Conservation (phyloP, 257 asterid genomes). For the Thymus mandschuricus region DNA sequence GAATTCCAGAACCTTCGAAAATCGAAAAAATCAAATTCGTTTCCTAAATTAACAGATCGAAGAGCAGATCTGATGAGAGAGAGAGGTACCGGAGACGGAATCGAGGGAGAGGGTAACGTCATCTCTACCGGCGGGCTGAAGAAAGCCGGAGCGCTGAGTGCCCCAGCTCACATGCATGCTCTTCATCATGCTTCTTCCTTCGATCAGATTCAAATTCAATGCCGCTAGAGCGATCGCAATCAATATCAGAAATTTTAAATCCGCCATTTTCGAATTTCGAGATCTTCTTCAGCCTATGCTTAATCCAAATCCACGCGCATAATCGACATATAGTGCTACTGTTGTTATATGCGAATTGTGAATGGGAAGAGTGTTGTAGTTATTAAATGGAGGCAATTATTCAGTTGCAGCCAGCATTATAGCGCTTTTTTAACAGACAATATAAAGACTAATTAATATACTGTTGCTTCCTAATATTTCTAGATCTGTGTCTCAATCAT, state of each 20-base stretch:
- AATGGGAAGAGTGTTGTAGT: not conserved
- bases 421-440: no score
- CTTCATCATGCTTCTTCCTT: slow-evolving; percentile 21
- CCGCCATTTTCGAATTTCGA: not conserved
- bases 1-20: slow-evolving; percentile 61
- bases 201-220: not conserved
- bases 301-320: no score
- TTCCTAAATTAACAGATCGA: no score
- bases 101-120: slow-evolving; percentile 20
- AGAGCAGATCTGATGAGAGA: slow-evolving; percentile 2
- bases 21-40: no score
- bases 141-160: slow-evolving; percentile 19
- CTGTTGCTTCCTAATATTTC: no score
- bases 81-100: slow-evolving; percentile 19
- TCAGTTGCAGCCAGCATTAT: not conserved
- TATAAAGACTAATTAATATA: not conserved
- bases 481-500: slow-evolving; percentile 12
- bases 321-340: no score
- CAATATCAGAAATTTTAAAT: not conserved
- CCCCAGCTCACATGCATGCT: slow-evolving; percentile 29
- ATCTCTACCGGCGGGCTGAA: slow-evolving; percentile 15
- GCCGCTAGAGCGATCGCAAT: not conserved
- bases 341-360: no score
- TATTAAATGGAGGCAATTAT: not conserved
- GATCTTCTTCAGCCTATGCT: no score